Conservation (phyloP, 768 basidiomycete species). For the Mycena filopes region DNA sequence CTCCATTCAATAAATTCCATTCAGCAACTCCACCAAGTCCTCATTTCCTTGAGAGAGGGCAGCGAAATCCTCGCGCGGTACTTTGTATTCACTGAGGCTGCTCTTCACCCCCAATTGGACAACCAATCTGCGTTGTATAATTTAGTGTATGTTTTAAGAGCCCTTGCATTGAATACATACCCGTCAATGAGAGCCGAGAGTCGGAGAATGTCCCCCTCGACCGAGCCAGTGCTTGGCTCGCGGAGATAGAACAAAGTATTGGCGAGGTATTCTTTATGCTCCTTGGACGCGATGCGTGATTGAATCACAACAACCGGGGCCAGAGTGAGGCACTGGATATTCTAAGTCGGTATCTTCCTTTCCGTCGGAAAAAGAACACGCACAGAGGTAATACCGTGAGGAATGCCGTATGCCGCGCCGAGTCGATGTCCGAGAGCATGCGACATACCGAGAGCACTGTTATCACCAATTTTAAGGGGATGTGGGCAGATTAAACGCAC, state of each 20-base stretch:
- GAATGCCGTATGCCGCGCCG: conserved; percentile 78
- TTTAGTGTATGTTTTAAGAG: neutral
- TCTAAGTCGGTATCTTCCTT: neutral
- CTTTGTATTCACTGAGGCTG: conserved; percentile 68
- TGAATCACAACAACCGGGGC: conserved; percentile 70
- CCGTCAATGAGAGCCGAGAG: conserved; percentile 64
- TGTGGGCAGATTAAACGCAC: no score
- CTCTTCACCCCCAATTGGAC: conserved; percentile 66
- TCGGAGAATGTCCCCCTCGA: conserved; percentile 69
- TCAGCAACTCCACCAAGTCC: conserved; percentile 60
- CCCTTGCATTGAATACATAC: conserved; percentile 51
- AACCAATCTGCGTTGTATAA: conserved; percentile 61
- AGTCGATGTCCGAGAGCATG: conserved; percentile 81
- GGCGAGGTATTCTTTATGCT: conserved; percentile 71
- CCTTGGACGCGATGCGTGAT: conserved; percentile 64
- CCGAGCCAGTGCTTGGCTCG: conserved; percentile 68
- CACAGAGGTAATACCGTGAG: conserved; percentile 88
- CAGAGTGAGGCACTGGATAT: conserved; percentile 73
- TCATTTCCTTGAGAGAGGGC: conserved; percentile 61
- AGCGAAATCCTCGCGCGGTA: conserved; percentile 65
- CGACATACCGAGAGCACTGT: conserved; percentile 76
- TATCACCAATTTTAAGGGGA: neutral
- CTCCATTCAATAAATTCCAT: conserved; percentile 51
- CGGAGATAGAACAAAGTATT: conserved; percentile 66
- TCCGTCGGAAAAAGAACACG: conserved; percentile 35